These are phyloP conservation scores for Hawksworthiomyces lignivorus DNA, from an alignment of 2,329 filamentous ascomycete genomes.

Conservation along the genomic window DNA sequence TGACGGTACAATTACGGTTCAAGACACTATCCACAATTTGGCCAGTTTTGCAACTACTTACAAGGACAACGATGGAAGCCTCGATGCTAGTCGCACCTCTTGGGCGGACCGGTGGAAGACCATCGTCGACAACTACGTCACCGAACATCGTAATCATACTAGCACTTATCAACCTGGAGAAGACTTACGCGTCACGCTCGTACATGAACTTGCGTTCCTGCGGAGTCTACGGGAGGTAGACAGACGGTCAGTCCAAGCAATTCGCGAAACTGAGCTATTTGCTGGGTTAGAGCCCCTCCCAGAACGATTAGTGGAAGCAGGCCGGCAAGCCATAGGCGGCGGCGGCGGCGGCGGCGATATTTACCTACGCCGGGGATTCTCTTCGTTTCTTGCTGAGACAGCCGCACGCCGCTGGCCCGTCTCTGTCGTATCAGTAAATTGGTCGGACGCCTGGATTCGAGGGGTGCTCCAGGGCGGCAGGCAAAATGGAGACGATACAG, in stretches of 20 bases:
- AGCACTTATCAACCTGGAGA: conserved; percentile 25
- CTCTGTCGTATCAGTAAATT: conserved; percentile 40
- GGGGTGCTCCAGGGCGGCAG: conserved; percentile 24
- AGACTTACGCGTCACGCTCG: conserved; percentile 25
- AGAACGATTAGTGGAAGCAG: conserved; percentile 29
- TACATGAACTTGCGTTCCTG: conserved; percentile 36
- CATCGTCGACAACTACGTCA: conserved; percentile 38
- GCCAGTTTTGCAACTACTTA: conserved; percentile 33
- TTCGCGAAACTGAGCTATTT: conserved; percentile 39
- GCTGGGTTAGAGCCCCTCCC: conserved; percentile 23
- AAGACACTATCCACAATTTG: conserved; percentile 45
- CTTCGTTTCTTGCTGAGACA: conserved; percentile 18
- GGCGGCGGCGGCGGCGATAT: not conserved
- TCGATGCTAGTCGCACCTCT: too few relatives aligned
- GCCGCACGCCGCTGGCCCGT: conserved; percentile 27
- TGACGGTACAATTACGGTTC: conserved; percentile 49
- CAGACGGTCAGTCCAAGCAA: conserved; percentile 34
- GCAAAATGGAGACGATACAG: conserved; percentile 1
- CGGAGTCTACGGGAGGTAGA: conserved; percentile 37
- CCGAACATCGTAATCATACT: conserved; percentile 29
- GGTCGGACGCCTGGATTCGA: conserved; percentile 20
- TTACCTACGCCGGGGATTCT: conserved; percentile 10
- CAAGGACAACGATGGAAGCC: conserved; percentile 11
- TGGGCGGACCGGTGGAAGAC: conserved; percentile 34
- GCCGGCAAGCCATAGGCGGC: conserved; percentile 24